A percentile compares a stretch with the other conserved stretches of the same genome.
phyloP scores from a whole-genome alignment of 176 grass and related monocot genomes.

The Leersia perrieri region DNA sequence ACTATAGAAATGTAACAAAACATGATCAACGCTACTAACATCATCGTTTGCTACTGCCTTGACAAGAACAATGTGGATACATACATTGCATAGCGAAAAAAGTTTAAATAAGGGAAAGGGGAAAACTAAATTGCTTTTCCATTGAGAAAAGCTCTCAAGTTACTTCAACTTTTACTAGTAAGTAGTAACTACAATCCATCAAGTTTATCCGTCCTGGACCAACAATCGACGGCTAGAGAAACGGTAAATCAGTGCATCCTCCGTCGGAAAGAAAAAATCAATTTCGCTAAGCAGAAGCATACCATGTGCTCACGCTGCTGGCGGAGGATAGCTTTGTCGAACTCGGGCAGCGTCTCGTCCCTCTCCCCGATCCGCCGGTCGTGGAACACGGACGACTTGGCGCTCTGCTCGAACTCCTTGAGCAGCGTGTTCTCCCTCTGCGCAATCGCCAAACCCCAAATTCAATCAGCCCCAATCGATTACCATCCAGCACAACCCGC shows the following conservation, averaged over 20 bases:
- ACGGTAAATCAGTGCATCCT: neutral
- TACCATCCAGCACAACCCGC: neutral
- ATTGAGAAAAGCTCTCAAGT: neutral
- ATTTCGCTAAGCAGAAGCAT: neutral
- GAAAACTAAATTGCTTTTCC: neutral
- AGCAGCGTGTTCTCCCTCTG: slow-evolving; percentile 96
- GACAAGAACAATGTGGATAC: neutral
- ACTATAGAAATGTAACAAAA: neutral
- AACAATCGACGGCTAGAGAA: neutral
- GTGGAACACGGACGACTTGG: slow-evolving; percentile 73
- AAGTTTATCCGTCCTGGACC: neutral
- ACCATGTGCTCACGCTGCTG: slow-evolving; percentile 83
- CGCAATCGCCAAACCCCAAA: neutral
- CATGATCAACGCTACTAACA: neutral
- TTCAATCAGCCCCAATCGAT: slow-evolving; percentile 15
- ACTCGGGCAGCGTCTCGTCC: slow-evolving; percentile 76
- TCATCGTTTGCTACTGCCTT: neutral
- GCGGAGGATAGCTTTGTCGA: slow-evolving; percentile 79
- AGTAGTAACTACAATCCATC: neutral
- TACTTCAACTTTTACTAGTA: neutral
- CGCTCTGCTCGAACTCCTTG: slow-evolving; percentile 67
- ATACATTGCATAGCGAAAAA: neutral
- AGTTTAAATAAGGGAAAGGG: neutral
- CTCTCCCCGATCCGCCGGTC: slow-evolving; percentile 91
- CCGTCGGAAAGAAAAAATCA: neutral